These are phyloP conservation scores for Meira nashicola DNA, from an alignment of 1,284 basidiomycete species.

Conservation along the genomic window DNA sequence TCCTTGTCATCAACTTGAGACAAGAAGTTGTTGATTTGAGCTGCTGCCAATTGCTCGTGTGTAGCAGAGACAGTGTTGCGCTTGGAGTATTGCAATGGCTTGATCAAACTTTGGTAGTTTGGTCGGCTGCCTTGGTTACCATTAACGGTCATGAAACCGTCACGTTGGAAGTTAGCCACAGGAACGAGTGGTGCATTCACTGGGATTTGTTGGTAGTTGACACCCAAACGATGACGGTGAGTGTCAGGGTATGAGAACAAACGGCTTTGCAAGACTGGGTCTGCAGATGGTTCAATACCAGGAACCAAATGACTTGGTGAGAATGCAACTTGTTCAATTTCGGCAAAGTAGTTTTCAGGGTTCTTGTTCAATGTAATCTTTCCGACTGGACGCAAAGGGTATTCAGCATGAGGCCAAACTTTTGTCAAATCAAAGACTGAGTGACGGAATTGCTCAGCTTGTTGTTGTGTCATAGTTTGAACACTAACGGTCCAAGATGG, in stretches of 20 bases:
- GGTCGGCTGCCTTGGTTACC: conserved; percentile 75
- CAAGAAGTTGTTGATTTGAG: conserved; percentile 58
- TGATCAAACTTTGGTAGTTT: conserved; percentile 75
- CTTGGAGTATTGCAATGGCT: conserved; percentile 20
- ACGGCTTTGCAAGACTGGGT: conserved; percentile 44
- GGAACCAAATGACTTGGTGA: conserved; percentile 78
- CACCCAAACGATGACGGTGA: conserved; percentile 66
- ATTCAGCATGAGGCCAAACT: conserved; percentile 56
- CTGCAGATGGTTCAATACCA: conserved; percentile 64
- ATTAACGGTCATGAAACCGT: conserved; percentile 50
- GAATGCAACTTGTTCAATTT: conserved; percentile 65
- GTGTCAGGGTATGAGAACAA: conserved; percentile 66
- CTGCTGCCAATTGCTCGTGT: conserved; percentile 10
- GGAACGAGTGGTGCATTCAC: conserved; percentile 53
- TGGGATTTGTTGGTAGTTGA: conserved; percentile 39
- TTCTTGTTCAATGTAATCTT: conserved; percentile 83
- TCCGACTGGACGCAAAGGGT: conserved; percentile 78
- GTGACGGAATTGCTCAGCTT: conserved; percentile 85
- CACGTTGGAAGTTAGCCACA: conserved; percentile 65
- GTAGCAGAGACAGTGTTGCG: conserved; percentile 8
- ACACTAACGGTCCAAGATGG: conserved; percentile 75
- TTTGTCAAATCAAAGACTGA: conserved; percentile 82
- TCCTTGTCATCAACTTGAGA: conserved; percentile 64
- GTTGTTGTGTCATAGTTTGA: conserved; percentile 78
- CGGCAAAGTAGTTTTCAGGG: conserved; percentile 61